phyloP scores from a whole-genome alignment of 768 basidiomycete genomes.

The Tulasnella sp. region DNA sequence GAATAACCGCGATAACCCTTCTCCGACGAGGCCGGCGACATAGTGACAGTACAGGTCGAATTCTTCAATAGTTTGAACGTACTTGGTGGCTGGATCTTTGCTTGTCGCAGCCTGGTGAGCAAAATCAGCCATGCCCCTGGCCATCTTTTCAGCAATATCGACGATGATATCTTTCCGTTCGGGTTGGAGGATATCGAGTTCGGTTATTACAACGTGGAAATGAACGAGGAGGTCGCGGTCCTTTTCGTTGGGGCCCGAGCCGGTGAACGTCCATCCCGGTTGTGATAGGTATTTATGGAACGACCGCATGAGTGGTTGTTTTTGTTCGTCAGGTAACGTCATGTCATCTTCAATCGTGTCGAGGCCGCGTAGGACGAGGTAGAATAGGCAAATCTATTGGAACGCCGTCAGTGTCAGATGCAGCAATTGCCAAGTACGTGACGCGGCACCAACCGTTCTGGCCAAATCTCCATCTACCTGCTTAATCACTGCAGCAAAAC shows the following conservation, averaged over 20 bases:
- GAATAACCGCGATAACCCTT: constrained; percentile 84
- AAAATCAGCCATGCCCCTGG: constrained; percentile 90
- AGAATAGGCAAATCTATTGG: constrained; percentile 79
- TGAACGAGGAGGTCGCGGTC: constrained; percentile 76
- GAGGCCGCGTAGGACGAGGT: constrained; percentile 84
- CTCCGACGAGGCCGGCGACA: constrained; percentile 94
- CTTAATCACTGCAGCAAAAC: constrained; percentile 88
- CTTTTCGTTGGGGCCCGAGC: constrained; percentile 73
- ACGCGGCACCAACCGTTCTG: constrained; percentile 45
- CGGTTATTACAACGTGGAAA: constrained; percentile 68
- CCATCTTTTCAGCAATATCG: constrained; percentile 79
- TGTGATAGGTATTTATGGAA: constrained; percentile 71
- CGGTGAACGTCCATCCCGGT: constrained; percentile 78
- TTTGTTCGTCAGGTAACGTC: constrained; percentile 76
- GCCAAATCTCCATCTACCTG: constrained; percentile 93
- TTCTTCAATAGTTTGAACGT: constrained; percentile 64
- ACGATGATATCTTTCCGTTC: constrained; percentile 72
- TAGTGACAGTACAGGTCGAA: constrained; percentile 99
- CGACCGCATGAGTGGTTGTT: constrained; percentile 70
- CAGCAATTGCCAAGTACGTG: constrained; percentile 6
- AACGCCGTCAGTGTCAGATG: background rate
- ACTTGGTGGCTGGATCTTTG: constrained; percentile 36
- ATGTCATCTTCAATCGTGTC: constrained; percentile 99
- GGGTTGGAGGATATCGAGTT: constrained; percentile 55
- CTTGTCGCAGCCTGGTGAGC: constrained; percentile 61